phyloP scores from a whole-genome alignment of 495 filamentous ascomycete species.

The Platismatia glauca region DNA sequence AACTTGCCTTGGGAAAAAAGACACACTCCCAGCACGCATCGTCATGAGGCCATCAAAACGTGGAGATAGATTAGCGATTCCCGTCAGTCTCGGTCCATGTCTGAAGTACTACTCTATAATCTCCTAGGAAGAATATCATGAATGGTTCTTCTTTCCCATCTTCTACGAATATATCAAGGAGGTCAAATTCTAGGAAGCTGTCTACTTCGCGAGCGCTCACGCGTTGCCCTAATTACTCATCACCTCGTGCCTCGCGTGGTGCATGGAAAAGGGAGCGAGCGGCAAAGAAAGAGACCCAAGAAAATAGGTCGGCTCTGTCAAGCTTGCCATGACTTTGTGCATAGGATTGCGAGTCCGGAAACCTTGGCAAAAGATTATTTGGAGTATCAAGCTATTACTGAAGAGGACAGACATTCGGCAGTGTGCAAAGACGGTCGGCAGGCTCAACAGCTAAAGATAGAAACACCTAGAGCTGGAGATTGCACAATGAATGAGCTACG shows the following conservation, averaged over 20 bases:
- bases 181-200: not conserved
- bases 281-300: not conserved
- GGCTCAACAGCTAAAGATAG: not conserved
- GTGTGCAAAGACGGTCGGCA: not conserved
- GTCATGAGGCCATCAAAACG: not conserved
- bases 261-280: not conserved
- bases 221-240: not conserved
- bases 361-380: not conserved
- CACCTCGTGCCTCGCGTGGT: slow-evolving; percentile 1
- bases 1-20: not conserved
- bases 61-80: not conserved
- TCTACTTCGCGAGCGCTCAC: not conserved
- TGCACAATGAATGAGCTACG: not conserved
- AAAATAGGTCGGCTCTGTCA: slow-evolving; percentile 4
- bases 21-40: not conserved
- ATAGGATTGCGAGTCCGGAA: not conserved
- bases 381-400: not conserved
- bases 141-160: not conserved
- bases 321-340: not conserved
- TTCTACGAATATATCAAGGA: not conserved
- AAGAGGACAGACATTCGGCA: slow-evolving; percentile 1
- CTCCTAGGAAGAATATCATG: not conserved
- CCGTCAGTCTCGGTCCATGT: not conserved
- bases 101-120: not conserved
- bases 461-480: not conserved